phyloP scores from a whole-genome alignment of 177 flowering plant genomes.

The Tripterygium wilfordii region DNA sequence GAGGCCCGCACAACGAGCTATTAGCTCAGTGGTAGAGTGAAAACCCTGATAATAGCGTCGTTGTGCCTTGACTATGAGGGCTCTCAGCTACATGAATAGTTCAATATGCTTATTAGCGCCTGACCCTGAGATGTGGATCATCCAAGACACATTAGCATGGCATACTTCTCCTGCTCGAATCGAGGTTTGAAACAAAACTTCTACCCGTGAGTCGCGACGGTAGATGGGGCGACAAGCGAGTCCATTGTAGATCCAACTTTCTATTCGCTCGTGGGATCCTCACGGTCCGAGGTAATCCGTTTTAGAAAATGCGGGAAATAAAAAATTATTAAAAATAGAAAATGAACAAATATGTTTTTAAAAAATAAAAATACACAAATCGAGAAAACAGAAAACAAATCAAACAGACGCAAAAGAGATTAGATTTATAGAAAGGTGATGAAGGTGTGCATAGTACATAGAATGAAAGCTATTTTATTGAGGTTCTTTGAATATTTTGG shows the following conservation, averaged over 20 bases:
- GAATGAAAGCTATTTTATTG: no score
- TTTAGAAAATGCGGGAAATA: no score
- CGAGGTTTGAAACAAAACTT: conserved; percentile 3
- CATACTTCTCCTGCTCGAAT: not conserved
- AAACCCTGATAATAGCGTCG: conserved; percentile 2
- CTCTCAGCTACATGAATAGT: conserved; percentile 4
- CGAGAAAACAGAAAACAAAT: no score
- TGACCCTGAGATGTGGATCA: conserved; percentile 1
- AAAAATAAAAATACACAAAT: no score
- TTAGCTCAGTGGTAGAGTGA: conserved; percentile 6
- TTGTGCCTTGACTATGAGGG: conserved; percentile 1
- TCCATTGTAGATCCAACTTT: conserved; percentile 4
- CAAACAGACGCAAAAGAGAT: no score
- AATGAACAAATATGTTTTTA: no score
- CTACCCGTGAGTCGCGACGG: not conserved
- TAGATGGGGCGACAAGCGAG: conserved; percentile 2
- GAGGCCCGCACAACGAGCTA: not conserved
- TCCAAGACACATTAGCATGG: conserved; percentile 3
- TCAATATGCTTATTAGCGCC: conserved; percentile 3
- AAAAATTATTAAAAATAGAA: no score
- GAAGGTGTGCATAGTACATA: no score
- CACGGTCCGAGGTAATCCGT: not conserved
- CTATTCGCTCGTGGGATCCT: conserved; percentile 2
- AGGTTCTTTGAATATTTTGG: no score
- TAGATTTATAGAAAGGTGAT: no score